Evolutionary conservation across 1,139 yeast genomes (phyloP), one percentile per base, ranked within the genome.

Genomic region (Meyerozyma athensensis): DNA sequence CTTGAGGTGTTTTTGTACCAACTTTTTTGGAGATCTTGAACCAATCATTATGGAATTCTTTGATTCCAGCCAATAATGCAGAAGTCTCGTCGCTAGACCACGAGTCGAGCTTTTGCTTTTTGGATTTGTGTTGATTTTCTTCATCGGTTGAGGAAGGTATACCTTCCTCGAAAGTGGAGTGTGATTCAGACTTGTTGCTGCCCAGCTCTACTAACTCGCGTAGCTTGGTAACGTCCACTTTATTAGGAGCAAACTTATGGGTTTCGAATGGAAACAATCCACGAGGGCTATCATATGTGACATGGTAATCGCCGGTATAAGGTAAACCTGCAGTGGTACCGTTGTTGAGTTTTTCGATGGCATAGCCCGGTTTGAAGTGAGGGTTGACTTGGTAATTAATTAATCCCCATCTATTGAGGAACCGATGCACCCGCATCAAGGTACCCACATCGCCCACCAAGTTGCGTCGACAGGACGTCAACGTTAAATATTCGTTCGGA

Each of bases 361-460:
- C 71, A 40, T 77, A 74, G 33, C 78, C 77, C 2, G 90, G 87
- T 48, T 79, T 73, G 43, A 77, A 64, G 44, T 76, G 81, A 2
- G 90, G 85, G 46, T 76, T 72, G 1, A 82, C 96, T 61, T 92
- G 98, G 56, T 94, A 94, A 59, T 94, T 94, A 40, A 94, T 87
- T 41, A 94, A 68, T 0, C 99, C 99, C 99, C 99, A 94, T 59
- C 85, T 86, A 54, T 80, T 90, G 46, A 94, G 69, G 54, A 94
- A 92, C 45, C 86, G 77, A 58, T 89, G 97, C 8, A 92, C 79
- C 46, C 99, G 75, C 77, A 92, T 79, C 43, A 94, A 74, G 1
- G 96, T 83, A 14, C 97, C 95, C 8, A 90, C 97, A 65, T 94
- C 98, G 30, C 98, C 98, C 17, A 89, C 94, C 44, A 94, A 72